Percentiles rank a stretch among this genome's conserved stretches.
phyloP scores from a whole-genome alignment of 2,329 filamentous ascomycete genomes.

The Lasiodiplodia sp. region DNA sequence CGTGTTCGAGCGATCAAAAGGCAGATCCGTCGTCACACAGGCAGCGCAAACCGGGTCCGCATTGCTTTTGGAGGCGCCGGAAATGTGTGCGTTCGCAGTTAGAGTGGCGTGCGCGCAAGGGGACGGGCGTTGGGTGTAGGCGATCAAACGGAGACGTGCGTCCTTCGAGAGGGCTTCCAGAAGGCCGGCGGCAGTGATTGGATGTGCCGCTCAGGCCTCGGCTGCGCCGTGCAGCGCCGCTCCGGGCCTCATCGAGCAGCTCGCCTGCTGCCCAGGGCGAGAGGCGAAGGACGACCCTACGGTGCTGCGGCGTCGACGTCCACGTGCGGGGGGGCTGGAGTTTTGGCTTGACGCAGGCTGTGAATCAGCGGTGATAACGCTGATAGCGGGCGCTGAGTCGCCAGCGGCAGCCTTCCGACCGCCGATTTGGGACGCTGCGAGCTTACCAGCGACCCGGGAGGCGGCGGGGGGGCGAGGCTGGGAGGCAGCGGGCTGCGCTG shows the following conservation, averaged over 20 bases:
- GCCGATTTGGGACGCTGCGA: slow-evolving; percentile 30
- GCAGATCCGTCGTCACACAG: slow-evolving; percentile 22
- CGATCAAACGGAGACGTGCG: slow-evolving; percentile 36
- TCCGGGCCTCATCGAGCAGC: slow-evolving; percentile 18
- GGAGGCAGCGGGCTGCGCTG: slow-evolving; percentile 1
- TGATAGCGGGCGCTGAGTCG: slow-evolving; percentile 36
- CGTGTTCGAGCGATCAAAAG: slow-evolving; percentile 29
- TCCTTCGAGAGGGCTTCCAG: slow-evolving; percentile 41
- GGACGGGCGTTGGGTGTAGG: background rate
- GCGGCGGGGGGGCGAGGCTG: slow-evolving; percentile 34
- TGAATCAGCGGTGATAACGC: slow-evolving; percentile 27
- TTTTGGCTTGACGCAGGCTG: slow-evolving; percentile 15
- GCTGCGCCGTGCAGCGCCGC: slow-evolving; percentile 15
- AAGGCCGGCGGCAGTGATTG: slow-evolving; percentile 32
- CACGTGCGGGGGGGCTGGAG: slow-evolving; percentile 30
- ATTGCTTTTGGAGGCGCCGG: slow-evolving; percentile 25
- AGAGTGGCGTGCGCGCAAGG: slow-evolving; percentile 14
- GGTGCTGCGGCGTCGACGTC: slow-evolving; percentile 5
- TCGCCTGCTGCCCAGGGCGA: slow-evolving; percentile 17
- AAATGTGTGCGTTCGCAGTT: slow-evolving; percentile 20
- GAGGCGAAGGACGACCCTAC: slow-evolving; percentile 18
- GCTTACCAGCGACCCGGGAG: slow-evolving; percentile 43
- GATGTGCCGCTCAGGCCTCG: slow-evolving; percentile 6
- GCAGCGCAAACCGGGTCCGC: slow-evolving; percentile 27
- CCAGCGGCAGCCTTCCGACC: slow-evolving; percentile 33